phyloP scores from a whole-genome alignment of 2,329 filamentous ascomycete species.

The Pseudocercospora pini-densiflorae region DNA sequence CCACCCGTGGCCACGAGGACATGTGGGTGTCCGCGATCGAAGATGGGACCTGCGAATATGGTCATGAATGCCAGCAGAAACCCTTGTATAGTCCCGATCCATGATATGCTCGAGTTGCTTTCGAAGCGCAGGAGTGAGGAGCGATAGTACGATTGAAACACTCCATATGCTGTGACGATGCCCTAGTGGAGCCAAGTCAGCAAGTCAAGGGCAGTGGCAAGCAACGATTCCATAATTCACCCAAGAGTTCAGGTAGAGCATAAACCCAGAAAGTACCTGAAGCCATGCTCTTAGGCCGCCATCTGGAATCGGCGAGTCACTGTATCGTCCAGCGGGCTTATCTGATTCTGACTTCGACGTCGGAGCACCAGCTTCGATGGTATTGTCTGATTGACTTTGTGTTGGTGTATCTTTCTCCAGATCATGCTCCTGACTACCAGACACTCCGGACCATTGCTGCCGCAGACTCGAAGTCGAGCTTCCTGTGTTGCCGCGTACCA shows the following conservation, averaged over 20 bases:
- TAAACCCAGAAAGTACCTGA: constrained; percentile 50
- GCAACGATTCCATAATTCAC: not conserved
- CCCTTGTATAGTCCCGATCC: constrained; percentile 55
- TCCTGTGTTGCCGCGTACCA: too few relatives aligned
- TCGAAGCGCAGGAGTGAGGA: constrained; percentile 1
- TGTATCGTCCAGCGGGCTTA: not conserved
- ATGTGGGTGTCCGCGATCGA: constrained; percentile 54
- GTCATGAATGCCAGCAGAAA: constrained; percentile 56
- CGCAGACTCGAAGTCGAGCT: too few relatives aligned
- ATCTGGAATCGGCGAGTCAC: constrained; percentile 38
- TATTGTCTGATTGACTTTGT: too few relatives aligned
- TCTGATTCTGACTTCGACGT: too few relatives aligned
- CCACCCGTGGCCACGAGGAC: constrained; percentile 48
- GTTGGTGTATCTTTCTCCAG: too few relatives aligned
- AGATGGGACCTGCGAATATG: constrained; percentile 55
- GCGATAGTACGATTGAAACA: constrained; percentile 55
- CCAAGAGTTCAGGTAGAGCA: constrained; percentile 49
- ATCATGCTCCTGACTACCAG: too few relatives aligned
- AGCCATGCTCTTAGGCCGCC: constrained; percentile 51
- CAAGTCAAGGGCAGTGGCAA: not conserved
- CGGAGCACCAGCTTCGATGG: too few relatives aligned
- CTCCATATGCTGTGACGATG: constrained; percentile 38
- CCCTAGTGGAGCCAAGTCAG: constrained; percentile 4
- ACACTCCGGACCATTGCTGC: too few relatives aligned
- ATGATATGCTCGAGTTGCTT: constrained; percentile 44